Base-by-base conservation (phyloP, 2,329 filamentous ascomycete species). In the Fusarium sp. region DNA sequence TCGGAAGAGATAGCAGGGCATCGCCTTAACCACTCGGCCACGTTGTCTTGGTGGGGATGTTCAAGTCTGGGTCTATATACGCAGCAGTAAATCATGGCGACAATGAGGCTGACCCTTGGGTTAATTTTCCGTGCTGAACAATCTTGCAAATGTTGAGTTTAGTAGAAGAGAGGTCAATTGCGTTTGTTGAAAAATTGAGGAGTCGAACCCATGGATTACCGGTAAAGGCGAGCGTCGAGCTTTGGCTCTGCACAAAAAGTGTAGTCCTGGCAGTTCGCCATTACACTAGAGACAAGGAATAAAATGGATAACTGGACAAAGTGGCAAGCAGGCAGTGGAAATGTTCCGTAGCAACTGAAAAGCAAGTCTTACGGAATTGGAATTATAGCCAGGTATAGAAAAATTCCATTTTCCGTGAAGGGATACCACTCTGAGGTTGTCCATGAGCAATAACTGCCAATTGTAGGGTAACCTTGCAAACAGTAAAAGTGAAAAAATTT, bases 1-100 rank as follows among this genome's bases (percentile, higher is more conserved):
- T 64, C 65, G 7, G 12, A 52, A 41, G 39, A 67, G 66, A 69
- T 69, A 69, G 66, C 66, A 69, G 66, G 66, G 66, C 66, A 69
- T 69, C 66, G 66, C 66, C 66, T 69, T 69, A 69, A 69, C 66
- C 66, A 69, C 66, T 69, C 66, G 65, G 66, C 66, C 66, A 69
- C 57, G 66, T 69, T 69, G 66, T 69, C 66, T 57, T 63, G 11
- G 10, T 8, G 8, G 3, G 0, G 15, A 1, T 0, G 3, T 6
- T 2, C 1, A 17, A 39, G 0, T 42, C 17, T 18, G 8, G 0
- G 1, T 0, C 13, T 66, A 66, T 66, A 66, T 66, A 36, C 13
- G 13, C 17, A 4, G 0, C n/a, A 2, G n/a, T n/a, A n/a, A 15
- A 24, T 11, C 17, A 12, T 8, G n/a, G 4, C 3, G 17, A 20